Evolutionary conservation across 169 alveolate species (phyloP).

Genomic region (Condylostoma magnum): DNA sequence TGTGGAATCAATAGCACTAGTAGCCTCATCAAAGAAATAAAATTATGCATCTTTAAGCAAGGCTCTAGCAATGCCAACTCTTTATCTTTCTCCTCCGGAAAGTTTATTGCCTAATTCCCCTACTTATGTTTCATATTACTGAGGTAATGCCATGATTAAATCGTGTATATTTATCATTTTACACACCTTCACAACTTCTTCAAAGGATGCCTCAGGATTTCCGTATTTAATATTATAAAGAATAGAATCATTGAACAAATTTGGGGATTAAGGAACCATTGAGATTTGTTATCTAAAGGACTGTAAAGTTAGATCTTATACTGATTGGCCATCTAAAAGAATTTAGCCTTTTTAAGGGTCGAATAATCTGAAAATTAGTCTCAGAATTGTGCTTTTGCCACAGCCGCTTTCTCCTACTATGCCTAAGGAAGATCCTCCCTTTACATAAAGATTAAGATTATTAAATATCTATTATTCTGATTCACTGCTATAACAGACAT

Average conservation of each 20-base stretch:
- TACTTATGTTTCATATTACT: constrained; percentile 65
- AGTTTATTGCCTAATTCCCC: constrained; percentile 75
- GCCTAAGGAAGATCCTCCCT: constrained; percentile 76
- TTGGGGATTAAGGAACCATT: constrained; percentile 90
- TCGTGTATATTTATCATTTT: constrained; percentile 61
- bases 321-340: constrained; percentile 66
- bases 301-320: constrained; percentile 61
- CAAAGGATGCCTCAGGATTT: constrained; percentile 60
- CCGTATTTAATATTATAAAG: constrained; percentile 92
- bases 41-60: constrained; percentile 38
- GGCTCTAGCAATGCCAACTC: constrained; percentile 68
- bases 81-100: constrained; percentile 75
- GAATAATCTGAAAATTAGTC: constrained; percentile 77
- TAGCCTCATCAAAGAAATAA: constrained; percentile 75
- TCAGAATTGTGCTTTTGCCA: constrained; percentile 87
- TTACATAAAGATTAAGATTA: constrained; percentile 52
- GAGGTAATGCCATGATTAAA: constrained; percentile 52
- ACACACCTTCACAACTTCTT: constrained; percentile 57
- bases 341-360: constrained; percentile 73
- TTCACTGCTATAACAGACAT: constrained; percentile 31
- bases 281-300: constrained; percentile 63
- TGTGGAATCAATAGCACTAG: constrained; percentile 69
- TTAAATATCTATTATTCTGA: constrained; percentile 49
- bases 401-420: constrained; percentile 90
- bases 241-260: constrained; percentile 90